Evolutionary conservation across 2,329 filamentous ascomycete species (phyloP).

Genomic region (Ophiostoma montium): DNA sequence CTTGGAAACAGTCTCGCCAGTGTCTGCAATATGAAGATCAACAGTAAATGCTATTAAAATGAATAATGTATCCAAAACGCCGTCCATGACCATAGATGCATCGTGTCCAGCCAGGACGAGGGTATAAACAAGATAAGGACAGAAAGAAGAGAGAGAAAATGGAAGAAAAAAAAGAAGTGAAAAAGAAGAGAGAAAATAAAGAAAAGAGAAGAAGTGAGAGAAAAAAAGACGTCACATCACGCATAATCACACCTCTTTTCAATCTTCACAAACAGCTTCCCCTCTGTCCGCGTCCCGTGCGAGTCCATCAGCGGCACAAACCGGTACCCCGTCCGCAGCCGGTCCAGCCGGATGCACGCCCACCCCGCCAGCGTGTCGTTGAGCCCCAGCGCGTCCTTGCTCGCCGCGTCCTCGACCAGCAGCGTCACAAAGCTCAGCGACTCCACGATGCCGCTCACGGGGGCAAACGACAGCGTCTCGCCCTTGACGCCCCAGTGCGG

Average conservation of each 20-base stretch:
- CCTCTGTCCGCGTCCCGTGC: slow-evolving; percentile 28
- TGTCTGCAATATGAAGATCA: no score
- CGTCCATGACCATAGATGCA: no score
- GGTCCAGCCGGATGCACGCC: slow-evolving; percentile 46
- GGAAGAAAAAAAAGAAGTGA: no score
- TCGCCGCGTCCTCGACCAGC: slow-evolving; percentile 37
- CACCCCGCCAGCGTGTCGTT: slow-evolving; percentile 29
- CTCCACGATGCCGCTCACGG: slow-evolving; percentile 46
- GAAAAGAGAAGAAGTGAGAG: neutral
- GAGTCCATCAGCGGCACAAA: slow-evolving; percentile 36
- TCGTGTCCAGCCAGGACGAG: no score
- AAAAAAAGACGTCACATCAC: no score
- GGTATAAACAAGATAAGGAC: no score
- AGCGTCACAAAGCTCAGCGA: slow-evolving; percentile 60
- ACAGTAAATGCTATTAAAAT: no score
- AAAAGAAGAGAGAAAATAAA: no score
- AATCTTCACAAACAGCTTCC: slow-evolving; percentile 38
- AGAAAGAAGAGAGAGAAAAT: no score
- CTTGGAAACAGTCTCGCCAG: no score
- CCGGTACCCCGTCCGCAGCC: slow-evolving; percentile 39
- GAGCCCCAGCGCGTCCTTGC: slow-evolving; percentile 12
- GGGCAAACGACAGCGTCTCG: slow-evolving; percentile 43
- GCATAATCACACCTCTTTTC: slow-evolving; percentile 27
- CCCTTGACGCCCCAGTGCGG: slow-evolving; percentile 46
- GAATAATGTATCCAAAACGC: no score